Conservation (phyloP, 306 rosid species). For the Fagus crenata region DNA sequence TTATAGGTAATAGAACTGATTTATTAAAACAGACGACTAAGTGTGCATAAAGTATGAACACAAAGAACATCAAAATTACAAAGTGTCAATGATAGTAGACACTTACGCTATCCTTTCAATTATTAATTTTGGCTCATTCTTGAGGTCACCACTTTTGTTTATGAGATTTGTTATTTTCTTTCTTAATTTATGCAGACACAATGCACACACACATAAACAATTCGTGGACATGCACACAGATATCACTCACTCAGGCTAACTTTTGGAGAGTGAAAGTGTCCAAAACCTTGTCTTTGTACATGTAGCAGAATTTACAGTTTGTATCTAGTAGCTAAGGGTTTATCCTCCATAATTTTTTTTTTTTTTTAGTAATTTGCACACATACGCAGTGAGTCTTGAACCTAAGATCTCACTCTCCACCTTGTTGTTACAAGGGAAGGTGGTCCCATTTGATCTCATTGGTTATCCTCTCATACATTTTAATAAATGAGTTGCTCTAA, state of each 20-base stretch:
- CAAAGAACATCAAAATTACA: too few relatives aligned
- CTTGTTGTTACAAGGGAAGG: too few relatives aligned
- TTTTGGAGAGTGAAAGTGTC: neutral
- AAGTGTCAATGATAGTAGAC: too few relatives aligned
- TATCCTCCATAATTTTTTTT: neutral
- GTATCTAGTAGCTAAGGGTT: neutral
- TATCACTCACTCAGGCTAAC: neutral
- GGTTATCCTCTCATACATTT: neutral
- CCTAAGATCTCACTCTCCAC: too few relatives aligned
- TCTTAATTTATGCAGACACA: too few relatives aligned
- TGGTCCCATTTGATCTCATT: too few relatives aligned
- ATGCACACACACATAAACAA: neutral
- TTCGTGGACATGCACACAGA: neutral
- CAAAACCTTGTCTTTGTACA: neutral
- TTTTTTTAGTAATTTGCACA: too few relatives aligned
- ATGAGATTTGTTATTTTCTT: neutral
- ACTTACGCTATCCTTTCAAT: neutral
- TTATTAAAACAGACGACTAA: too few relatives aligned
- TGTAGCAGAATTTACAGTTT: neutral
- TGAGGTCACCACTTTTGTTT: neutral
- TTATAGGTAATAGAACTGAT: too few relatives aligned
- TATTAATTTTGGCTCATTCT: neutral
- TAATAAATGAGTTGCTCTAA: slow-evolving; percentile 4
- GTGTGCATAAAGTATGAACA: too few relatives aligned
- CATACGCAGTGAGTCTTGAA: too few relatives aligned